Percentiles rank a stretch among this genome's conserved stretches.
phyloP scores from a whole-genome alignment of 1,139 yeast genomes.

The Sugiyamaella paludigena region DNA sequence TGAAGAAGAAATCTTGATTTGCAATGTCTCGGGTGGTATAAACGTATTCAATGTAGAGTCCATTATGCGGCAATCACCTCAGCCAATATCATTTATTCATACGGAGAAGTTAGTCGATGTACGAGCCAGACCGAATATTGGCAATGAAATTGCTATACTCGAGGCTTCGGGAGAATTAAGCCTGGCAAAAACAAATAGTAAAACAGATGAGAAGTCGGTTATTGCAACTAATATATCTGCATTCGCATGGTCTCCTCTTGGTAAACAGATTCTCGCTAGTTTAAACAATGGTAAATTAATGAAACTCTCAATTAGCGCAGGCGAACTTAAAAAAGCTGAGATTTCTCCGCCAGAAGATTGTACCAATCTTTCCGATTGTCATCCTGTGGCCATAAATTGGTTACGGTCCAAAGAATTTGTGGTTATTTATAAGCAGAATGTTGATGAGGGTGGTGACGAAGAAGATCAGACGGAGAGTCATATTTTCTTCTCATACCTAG shows the following conservation, averaged over 20 bases:
- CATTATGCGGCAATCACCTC: conserved; percentile 2
- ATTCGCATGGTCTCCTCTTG: conserved; percentile 39
- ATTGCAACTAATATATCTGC: conserved; percentile 24
- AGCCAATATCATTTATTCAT: not conserved
- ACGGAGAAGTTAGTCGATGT: conserved; percentile 18
- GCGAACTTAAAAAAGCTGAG: conserved; percentile 1
- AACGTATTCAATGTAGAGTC: conserved; percentile 12
- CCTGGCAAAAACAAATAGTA: conserved; percentile 1
- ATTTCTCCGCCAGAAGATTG: conserved; percentile 2
- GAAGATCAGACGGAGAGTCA: conserved; percentile 12
- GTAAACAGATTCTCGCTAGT: conserved; percentile 36
- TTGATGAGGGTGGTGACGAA: conserved; percentile 9
- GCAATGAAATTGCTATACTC: conserved; percentile 28
- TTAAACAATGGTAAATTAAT: conserved; percentile 23
- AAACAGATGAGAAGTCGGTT: not conserved
- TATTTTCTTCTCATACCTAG: conserved; percentile 10
- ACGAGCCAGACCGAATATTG: conserved; percentile 23
- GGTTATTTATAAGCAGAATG: conserved; percentile 27
- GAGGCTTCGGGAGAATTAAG: conserved; percentile 17
- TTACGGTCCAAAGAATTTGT: conserved; percentile 29
- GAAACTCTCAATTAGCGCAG: not conserved
- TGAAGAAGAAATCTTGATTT: conserved; percentile 21
- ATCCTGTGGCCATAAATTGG: conserved; percentile 20
- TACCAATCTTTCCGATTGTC: conserved; percentile 1
- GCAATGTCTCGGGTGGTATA: conserved; percentile 14